Percentiles rank a stretch among this genome's conserved stretches.
phyloP scores from a whole-genome alignment of 140 eudicot genomes.

The Erigeron philadelphicus region DNA sequence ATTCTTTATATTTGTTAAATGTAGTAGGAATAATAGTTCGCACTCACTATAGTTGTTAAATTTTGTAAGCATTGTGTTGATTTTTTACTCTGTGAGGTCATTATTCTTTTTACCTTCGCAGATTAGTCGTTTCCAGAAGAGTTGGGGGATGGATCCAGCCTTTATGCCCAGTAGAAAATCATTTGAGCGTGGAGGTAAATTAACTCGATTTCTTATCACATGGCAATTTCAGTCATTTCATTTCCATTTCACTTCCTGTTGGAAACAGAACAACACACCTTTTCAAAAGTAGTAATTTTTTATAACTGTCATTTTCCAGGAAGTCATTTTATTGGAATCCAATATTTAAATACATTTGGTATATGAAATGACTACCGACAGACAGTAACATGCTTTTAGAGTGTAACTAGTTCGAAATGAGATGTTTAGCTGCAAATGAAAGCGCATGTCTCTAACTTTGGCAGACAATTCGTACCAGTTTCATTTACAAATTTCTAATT shows the following conservation, averaged over 20 bases:
- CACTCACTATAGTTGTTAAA: background rate
- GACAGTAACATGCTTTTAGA: too few relatives aligned
- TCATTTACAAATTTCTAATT: background rate
- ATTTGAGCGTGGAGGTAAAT: slow-evolving; percentile 91
- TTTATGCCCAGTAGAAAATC: slow-evolving; percentile 95
- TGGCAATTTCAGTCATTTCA: background rate
- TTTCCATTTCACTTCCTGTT: background rate
- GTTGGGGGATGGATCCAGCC: slow-evolving; percentile 97
- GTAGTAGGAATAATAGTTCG: slow-evolving; percentile 9
- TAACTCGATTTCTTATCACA: background rate
- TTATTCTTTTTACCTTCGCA: slow-evolving; percentile 21
- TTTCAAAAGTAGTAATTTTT: background rate
- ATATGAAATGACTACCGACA: too few relatives aligned
- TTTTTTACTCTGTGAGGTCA: background rate
- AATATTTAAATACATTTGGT: too few relatives aligned
- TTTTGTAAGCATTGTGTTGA: background rate
- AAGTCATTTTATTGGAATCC: too few relatives aligned
- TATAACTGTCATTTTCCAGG: background rate
- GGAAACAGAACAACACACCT: background rate
- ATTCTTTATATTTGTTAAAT: background rate
- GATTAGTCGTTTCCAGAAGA: slow-evolving; percentile 85
- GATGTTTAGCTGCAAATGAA: too few relatives aligned
- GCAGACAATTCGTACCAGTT: too few relatives aligned
- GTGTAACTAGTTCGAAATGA: too few relatives aligned
- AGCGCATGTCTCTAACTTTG: too few relatives aligned